A percentile compares a stretch with the other conserved stretches of the same genome.
phyloP scores from a whole-genome alignment of 2,329 filamentous ascomycete species.

The Clonostachys chloroleuca region DNA sequence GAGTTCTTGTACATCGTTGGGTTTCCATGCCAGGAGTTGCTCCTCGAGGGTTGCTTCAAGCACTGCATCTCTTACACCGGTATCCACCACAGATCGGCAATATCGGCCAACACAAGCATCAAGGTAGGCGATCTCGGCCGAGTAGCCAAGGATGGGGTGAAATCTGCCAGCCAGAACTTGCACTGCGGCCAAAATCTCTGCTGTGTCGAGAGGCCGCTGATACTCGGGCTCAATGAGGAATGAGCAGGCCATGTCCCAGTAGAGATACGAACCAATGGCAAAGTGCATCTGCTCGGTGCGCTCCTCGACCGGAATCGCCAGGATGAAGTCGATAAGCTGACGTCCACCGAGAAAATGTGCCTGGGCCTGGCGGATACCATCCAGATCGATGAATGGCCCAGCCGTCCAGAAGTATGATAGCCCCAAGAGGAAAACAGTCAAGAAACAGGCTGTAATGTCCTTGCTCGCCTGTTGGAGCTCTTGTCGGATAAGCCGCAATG shows the following conservation, averaged over 20 bases:
- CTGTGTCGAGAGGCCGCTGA: background rate
- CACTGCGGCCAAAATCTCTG: background rate
- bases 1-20: background rate
- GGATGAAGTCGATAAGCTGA: background rate
- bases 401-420: background rate
- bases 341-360: background rate
- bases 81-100: background rate
- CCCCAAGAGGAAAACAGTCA: background rate
- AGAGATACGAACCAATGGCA: background rate
- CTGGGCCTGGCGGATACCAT: background rate
- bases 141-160: background rate
- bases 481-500: background rate
- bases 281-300: background rate
- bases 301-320: background rate
- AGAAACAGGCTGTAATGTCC: background rate
- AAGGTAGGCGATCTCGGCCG: background rate
- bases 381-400: background rate
- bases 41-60: background rate
- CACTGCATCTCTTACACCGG: background rate
- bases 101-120: background rate
- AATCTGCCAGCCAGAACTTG: background rate
- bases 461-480: background rate
- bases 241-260: background rate
- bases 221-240: background rate
- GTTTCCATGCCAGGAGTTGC: background rate